phyloP scores from a whole-genome alignment of 1,284 basidiomycete species.

The Fomitopsis schrenkii region DNA sequence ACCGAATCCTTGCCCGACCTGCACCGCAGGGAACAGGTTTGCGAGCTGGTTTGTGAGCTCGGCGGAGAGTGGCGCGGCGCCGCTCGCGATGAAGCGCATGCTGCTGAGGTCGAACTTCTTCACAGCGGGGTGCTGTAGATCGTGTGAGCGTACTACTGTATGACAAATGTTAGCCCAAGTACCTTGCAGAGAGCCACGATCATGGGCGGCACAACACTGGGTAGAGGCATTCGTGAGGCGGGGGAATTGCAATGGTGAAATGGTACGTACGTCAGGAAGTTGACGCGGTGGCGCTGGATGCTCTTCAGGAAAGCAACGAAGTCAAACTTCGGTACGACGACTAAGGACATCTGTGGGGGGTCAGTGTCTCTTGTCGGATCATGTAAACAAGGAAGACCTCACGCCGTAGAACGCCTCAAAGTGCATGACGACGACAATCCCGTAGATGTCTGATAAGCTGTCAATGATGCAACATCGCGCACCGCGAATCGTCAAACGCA shows the following conservation, averaged over 20 bases:
- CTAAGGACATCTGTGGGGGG: conserved; percentile 36
- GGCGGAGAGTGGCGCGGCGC: conserved; percentile 71
- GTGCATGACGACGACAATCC: conserved; percentile 52
- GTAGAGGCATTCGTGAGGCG: conserved; percentile 16
- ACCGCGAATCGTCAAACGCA: conserved; percentile 11
- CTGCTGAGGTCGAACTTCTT: conserved; percentile 64
- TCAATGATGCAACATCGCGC: neutral
- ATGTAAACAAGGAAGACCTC: conserved; percentile 9
- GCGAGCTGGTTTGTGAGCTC: conserved; percentile 58
- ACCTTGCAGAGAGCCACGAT: conserved; percentile 59
- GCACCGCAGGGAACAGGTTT: conserved; percentile 50
- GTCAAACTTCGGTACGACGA: conserved; percentile 71
- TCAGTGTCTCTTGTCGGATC: conserved; percentile 1
- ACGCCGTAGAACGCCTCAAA: conserved; percentile 48
- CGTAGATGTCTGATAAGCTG: conserved; percentile 56
- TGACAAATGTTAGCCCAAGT: conserved; percentile 8
- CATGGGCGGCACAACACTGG: conserved; percentile 66
- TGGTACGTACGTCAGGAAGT: conserved; percentile 54
- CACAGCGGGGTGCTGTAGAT: conserved; percentile 54
- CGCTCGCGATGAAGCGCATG: conserved; percentile 57
- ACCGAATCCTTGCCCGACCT: conserved; percentile 69
- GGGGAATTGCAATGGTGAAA: conserved; percentile 9
- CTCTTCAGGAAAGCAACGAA: conserved; percentile 64
- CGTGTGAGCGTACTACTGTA: neutral
- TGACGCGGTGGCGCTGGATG: conserved; percentile 64